Evolutionary conservation across 768 basidiomycete genomes (phyloP).

Genomic region (Rhodotorula babjevae): DNA sequence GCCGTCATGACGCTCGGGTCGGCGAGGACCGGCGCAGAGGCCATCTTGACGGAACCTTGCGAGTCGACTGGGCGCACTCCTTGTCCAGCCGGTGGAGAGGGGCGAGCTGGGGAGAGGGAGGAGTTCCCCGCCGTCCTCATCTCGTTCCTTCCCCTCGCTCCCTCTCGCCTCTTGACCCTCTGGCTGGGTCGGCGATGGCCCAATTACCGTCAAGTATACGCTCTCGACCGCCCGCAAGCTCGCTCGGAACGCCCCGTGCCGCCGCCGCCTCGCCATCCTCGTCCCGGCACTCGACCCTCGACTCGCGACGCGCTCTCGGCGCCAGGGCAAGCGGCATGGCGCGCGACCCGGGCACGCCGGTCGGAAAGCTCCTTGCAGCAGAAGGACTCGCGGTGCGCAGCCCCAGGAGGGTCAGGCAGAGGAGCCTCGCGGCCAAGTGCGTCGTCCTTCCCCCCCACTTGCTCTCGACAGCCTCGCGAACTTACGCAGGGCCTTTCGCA

Average conservation of each 20-base stretch:
- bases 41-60: neutral
- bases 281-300: neutral
- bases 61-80: no score
- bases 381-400: neutral
- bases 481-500: neutral
- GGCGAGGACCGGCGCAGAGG: neutral
- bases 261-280: neutral
- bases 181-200: neutral
- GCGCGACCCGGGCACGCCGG: neutral
- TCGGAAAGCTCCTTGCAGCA: neutral
- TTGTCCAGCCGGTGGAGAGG: no score
- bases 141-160: no score
- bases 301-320: neutral
- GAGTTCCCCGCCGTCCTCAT: no score
- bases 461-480: no score
- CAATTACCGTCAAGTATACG: neutral
- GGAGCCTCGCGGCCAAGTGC: neutral
- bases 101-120: no score
- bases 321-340: neutral
- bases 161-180: neutral
- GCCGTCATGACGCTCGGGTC: neutral
- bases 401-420: conserved; percentile 2
- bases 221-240: neutral
- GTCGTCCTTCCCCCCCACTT: neutral
- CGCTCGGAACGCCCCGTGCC: neutral